A percentile compares a stretch with the other conserved stretches of the same genome.
These are phyloP conservation scores for Oidiodendron maius DNA, from an alignment of 495 filamentous ascomycete genomes.

Conservation along the genomic window DNA sequence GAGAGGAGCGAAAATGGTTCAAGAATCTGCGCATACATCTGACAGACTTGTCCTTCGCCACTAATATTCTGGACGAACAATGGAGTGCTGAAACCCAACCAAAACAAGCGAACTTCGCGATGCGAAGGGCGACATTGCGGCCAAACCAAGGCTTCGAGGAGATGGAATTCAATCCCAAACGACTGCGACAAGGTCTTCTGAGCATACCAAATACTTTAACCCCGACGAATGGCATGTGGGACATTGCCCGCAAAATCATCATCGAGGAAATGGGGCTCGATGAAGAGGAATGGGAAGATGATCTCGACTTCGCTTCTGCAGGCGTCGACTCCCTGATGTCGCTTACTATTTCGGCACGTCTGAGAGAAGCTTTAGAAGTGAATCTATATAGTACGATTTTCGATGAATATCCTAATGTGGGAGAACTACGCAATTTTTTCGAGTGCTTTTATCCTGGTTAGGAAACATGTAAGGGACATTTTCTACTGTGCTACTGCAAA, in stretches of 20 bases:
- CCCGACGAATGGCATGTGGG: not conserved
- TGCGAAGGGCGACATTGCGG: not conserved
- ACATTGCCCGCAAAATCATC: not conserved
- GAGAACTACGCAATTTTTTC: not conserved
- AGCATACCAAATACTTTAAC: too few species aligned
- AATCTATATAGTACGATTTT: not conserved
- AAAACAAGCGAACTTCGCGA: not conserved
- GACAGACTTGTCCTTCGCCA: not conserved
- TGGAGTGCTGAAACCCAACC: not conserved
- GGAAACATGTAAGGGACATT: too few species aligned
- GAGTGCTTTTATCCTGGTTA: too few species aligned
- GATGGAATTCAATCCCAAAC: not conserved
- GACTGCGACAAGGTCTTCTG: not conserved
- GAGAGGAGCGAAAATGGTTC: not conserved
- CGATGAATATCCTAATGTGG: not conserved
- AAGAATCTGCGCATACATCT: not conserved
- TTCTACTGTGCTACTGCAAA: too few species aligned
- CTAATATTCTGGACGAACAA: not conserved
- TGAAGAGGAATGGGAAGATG: not conserved
- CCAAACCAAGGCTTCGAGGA: not conserved
- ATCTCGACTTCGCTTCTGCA: not conserved
- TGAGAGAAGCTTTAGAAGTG: not conserved
- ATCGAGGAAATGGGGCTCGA: not conserved
- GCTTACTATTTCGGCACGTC: not conserved
- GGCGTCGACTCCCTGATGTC: not conserved